Conservation (phyloP, 2,329 filamentous ascomycete species). For the Hypoxylon sp. region DNA sequence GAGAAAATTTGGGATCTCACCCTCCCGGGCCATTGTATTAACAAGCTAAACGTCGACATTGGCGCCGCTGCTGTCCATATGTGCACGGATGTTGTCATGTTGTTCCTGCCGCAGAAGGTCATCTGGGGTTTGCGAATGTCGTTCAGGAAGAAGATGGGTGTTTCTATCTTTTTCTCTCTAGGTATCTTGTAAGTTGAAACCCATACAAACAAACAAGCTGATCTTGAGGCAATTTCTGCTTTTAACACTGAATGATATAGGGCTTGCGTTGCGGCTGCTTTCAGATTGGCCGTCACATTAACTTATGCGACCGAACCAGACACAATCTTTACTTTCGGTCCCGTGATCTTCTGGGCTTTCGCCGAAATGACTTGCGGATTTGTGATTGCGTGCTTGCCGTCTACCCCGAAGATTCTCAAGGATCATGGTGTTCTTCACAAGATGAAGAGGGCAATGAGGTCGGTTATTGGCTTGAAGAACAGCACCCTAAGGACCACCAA, state of each 20-base stretch:
- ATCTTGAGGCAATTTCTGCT: not conserved
- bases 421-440: constrained; percentile 45
- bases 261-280: constrained; percentile 58
- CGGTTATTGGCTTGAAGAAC: constrained; percentile 38
- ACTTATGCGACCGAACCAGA: constrained; percentile 53
- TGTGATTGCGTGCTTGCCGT: constrained; percentile 59
- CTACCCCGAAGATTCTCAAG: constrained; percentile 57
- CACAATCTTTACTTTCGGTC: constrained; percentile 57
- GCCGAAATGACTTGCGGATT: constrained; percentile 64
- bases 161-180: constrained; percentile 54
- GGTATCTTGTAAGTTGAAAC: constrained; percentile 50
- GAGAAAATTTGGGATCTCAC: constrained; percentile 50
- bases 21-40: constrained; percentile 47
- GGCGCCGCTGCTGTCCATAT: constrained; percentile 49
- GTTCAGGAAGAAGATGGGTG: constrained; percentile 52
- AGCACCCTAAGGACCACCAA: constrained; percentile 29
- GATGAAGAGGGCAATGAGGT: constrained; percentile 41
- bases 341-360: constrained; percentile 61
- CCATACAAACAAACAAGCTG: not conserved
- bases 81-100: constrained; percentile 50
- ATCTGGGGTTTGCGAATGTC: constrained; percentile 55
- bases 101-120: constrained; percentile 53
- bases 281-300: constrained; percentile 57
- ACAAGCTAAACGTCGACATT: constrained; percentile 42
- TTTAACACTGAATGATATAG: constrained; percentile 48